These are phyloP conservation scores for Epichloe aotearoae DNA, from an alignment of 2,329 filamentous ascomycete species.

Conservation along the genomic window DNA sequence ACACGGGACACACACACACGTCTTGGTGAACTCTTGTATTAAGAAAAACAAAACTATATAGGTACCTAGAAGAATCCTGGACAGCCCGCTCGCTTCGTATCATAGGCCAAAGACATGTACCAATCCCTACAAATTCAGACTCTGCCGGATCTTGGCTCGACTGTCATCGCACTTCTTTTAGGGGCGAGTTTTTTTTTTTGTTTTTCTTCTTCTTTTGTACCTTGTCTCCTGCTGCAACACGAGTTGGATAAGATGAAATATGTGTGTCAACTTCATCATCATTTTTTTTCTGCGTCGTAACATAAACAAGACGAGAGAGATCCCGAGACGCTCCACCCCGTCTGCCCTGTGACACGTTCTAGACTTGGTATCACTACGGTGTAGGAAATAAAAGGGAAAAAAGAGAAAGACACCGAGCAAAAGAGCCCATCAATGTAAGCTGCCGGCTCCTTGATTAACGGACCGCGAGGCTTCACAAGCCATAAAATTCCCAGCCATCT, in stretches of 20 bases:
- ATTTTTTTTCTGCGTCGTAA: conserved; percentile 1
- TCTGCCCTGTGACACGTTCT: conserved; percentile 10
- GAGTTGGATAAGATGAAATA: background rate
- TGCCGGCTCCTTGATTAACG: background rate
- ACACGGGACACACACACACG: too few relatives aligned
- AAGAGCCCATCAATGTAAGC: background rate
- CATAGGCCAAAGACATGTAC: background rate
- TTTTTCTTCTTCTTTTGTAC: background rate
- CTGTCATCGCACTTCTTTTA: background rate
- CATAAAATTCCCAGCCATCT: conserved; percentile 56
- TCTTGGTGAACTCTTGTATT: background rate
- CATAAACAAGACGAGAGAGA: background rate
- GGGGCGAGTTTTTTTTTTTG: background rate
- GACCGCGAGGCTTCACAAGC: conserved; percentile 27
- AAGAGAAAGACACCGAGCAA: background rate
- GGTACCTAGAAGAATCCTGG: background rate
- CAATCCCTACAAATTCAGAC: background rate
- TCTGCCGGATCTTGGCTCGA: background rate
- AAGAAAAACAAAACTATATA: conserved; percentile 5
- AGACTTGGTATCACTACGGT: conserved; percentile 14
- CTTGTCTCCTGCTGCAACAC: background rate
- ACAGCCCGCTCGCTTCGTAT: background rate
- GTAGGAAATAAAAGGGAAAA: conserved; percentile 4
- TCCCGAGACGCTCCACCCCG: conserved; percentile 2
- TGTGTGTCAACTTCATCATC: background rate